Conservation (phyloP, 164 flowering plant species). For the Chloranthus sessilifolius region DNA sequence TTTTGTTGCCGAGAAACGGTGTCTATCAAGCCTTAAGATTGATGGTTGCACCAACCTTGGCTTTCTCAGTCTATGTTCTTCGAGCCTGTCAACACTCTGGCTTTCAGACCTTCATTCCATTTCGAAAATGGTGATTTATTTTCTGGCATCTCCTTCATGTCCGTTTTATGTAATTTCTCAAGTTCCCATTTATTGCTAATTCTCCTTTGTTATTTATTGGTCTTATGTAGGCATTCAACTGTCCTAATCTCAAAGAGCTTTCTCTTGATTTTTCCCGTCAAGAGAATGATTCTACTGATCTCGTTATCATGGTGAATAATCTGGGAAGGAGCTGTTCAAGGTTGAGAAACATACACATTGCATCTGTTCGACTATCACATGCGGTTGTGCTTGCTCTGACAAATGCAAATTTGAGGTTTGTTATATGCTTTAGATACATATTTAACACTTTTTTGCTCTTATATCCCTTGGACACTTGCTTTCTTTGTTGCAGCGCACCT, state of each 20-base stretch:
- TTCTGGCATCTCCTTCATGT: neutral
- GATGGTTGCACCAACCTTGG: constrained; percentile 88
- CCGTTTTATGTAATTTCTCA: neutral
- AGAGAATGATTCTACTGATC: constrained; percentile 79
- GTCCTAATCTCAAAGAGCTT: constrained; percentile 81
- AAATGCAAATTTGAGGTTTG: constrained; percentile 81
- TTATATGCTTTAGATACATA: neutral
- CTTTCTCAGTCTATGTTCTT: constrained; percentile 52
- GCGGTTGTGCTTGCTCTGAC: constrained; percentile 78
- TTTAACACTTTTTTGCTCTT: no score
- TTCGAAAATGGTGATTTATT: constrained; percentile 63
- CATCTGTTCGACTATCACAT: constrained; percentile 72
- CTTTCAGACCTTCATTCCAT: constrained; percentile 80
- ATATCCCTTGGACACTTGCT: neutral
- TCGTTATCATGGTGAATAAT: constrained; percentile 49
- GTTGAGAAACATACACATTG: constrained; percentile 81
- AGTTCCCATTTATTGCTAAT: neutral
- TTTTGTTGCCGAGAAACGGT: constrained; percentile 79
- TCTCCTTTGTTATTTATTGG: neutral
- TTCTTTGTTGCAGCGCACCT: neutral
- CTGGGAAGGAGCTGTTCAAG: constrained; percentile 75
- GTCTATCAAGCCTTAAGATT: constrained; percentile 76
- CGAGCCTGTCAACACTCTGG: constrained; percentile 80
- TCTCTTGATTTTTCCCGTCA: constrained; percentile 76
- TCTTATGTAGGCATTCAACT: constrained; percentile 61